Evolutionary conservation across 164 flowering plant genomes (phyloP), one percentile per base, ranked within the genome.

Genomic region (Sedum album): DNA sequence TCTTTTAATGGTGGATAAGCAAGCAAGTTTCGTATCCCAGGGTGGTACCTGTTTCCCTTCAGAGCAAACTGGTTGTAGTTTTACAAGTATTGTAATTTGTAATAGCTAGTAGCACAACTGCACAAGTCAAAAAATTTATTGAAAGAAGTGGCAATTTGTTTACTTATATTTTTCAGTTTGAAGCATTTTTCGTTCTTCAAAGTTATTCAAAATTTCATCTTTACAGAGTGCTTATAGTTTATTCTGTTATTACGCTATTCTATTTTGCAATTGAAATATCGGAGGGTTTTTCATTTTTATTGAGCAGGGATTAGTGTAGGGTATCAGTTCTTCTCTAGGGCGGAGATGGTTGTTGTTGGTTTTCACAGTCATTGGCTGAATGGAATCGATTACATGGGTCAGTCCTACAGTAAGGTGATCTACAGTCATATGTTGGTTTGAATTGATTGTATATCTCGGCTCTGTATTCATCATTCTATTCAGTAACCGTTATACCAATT

Each of bases 261-360:
- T 20, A 4, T 13, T 30, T 57, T 28, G 46, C 1, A 38, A 20
- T 65, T 10, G 15, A 65, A 30, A 36, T 21, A 35, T 38, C n/a
- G 44, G 67, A 28, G 46, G 18, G 31, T n/a, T 35, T 65, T 26
- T 6, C 42, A 17, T 65, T 17, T 65, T 42, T 65, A 25, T 44
- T 66, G 80, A 69, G 26, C 89, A 90, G 99, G 99, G 33, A 72
- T 94, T 55, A 75, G 84, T 61, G 96, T 90, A 62, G 99, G 99
- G 17, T 82, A 88, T 69, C 93, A 81, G 65, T 91, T 94, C 68
- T 90, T 78, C 72, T 90, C 97, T 13, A 83, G 97, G 31, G 90
- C 92, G 73, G 96, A 91, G 80, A 94, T 94, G 99, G 96, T 84
- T 46, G 96, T 69, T 44, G 73, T 90, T 5, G 99, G 99, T 61